phyloP scores from a whole-genome alignment of 257 asterid genomes.

The Nicotiana obtusifolia region DNA sequence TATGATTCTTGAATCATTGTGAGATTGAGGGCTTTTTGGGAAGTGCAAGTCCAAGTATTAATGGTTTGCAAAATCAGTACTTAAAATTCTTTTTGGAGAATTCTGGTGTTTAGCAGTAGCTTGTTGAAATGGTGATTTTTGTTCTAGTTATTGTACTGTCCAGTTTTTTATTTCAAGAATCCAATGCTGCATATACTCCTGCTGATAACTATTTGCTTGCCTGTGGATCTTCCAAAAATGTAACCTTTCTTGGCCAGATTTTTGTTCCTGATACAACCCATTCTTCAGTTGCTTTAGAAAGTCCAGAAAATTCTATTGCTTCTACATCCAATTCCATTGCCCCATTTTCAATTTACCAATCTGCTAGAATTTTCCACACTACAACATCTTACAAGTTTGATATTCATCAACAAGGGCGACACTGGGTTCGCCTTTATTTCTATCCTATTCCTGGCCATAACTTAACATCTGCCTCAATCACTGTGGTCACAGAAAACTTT shows the following conservation, averaged over 20 bases:
- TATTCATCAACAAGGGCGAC: constrained; percentile 45
- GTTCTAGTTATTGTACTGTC: constrained; percentile 31
- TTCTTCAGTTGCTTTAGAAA: constrained; percentile 38
- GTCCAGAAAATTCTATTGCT: constrained; percentile 32
- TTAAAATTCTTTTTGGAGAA: neutral
- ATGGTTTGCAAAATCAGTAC: neutral
- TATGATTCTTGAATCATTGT: neutral
- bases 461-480: constrained; percentile 45
- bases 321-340: constrained; percentile 52
- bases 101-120: neutral
- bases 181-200: constrained; percentile 47
- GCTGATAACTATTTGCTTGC: constrained; percentile 49
- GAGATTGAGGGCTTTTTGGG: neutral
- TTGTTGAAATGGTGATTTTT: constrained; percentile 21
- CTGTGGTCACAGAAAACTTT: constrained; percentile 56
- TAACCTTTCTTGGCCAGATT: constrained; percentile 45
- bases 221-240: constrained; percentile 68
- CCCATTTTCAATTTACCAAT: constrained; percentile 55
- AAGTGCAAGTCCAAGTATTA: neutral
- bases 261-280: constrained; percentile 46
- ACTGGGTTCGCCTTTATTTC: constrained; percentile 70
- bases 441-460: constrained; percentile 48
- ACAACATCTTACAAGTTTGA: constrained; percentile 45
- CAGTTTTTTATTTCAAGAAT: constrained; percentile 15
- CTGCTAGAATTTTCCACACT: constrained; percentile 48